Percentiles rank a stretch among this genome's conserved stretches.
phyloP scores from a whole-genome alignment of 2,329 filamentous ascomycete genomes.

The Moelleriella libera region DNA sequence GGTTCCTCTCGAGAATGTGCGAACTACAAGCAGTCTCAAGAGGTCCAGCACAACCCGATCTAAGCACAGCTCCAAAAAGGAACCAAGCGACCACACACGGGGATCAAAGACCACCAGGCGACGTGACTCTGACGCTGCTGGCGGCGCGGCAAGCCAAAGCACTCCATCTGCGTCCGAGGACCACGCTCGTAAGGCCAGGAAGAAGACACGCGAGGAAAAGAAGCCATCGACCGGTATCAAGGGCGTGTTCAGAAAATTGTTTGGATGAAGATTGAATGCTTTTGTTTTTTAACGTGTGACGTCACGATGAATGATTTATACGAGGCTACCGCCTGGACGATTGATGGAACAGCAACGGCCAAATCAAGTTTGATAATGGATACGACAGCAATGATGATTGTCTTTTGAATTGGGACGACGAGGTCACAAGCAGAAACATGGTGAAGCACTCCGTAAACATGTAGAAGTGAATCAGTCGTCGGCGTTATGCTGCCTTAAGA shows the following conservation, averaged over 20 bases:
- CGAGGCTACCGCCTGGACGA: conserved; percentile 1
- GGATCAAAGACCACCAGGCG: conserved; percentile 10
- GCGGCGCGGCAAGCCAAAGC: conserved; percentile 1
- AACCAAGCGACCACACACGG: conserved; percentile 13
- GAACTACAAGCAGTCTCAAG: conserved; percentile 13
- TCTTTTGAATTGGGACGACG: not conserved
- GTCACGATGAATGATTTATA: conserved; percentile 6
- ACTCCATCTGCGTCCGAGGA: conserved; percentile 11
- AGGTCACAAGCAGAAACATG: too few relatives aligned
- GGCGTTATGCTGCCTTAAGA: too few relatives aligned
- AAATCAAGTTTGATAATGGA: not conserved
- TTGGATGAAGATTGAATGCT: conserved; percentile 6
- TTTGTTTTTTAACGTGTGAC: not conserved
- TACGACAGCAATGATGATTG: conserved; percentile 1
- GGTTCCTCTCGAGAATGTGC: not conserved
- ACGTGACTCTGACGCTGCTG: conserved; percentile 5
- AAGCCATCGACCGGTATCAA: conserved; percentile 16
- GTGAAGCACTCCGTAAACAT: too few relatives aligned
- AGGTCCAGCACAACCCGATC: conserved; percentile 14
- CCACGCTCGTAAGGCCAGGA: conserved; percentile 18
- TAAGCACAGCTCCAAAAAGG: conserved; percentile 11
- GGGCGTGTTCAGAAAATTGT: conserved; percentile 22
- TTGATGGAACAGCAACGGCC: conserved; percentile 6
- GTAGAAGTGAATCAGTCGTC: too few relatives aligned
- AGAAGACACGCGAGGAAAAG: conserved; percentile 17